Percentiles rank a stretch among this genome's conserved stretches.
Conservation (phyloP, 83 land plant species). For the Picea mariana region DNA sequence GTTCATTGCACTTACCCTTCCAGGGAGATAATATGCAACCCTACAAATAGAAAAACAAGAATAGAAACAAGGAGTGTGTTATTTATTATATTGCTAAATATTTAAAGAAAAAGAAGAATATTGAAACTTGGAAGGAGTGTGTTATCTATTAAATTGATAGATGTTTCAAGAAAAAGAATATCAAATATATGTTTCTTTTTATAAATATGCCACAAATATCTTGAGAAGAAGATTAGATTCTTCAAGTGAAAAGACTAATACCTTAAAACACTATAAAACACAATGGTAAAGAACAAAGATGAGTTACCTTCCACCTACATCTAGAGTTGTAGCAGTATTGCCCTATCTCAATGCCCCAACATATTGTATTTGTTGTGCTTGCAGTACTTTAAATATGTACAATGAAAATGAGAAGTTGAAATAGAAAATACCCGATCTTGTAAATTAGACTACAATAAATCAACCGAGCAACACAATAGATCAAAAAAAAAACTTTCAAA, state of each 20-base stretch:
- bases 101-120: neutral
- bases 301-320: constrained; percentile 39
- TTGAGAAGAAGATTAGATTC: neutral
- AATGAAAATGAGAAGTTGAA: neutral
- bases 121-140: too few relatives aligned
- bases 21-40: constrained; percentile 65
- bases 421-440: too few relatives aligned
- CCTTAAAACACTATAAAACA: neutral
- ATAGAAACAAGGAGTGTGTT: constrained; percentile 2
- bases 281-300: neutral
- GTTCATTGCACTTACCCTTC: constrained; percentile 43
- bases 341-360: constrained; percentile 22
- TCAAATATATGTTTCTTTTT: neutral
- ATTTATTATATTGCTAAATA: neutral
- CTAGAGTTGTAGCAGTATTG: constrained; percentile 23
- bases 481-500: neutral
- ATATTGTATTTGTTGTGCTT: constrained; percentile 49
- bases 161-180: neutral
- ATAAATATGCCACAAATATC: neutral
- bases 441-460: too few relatives aligned
- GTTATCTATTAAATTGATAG: too few relatives aligned
- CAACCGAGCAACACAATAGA: neutral
- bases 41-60: constrained; percentile 45
- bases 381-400: constrained; percentile 25
- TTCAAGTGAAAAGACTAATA: neutral